Evolutionary conservation across 148 eudicot genomes (phyloP), one percentile per base, ranked within the genome.

Genomic region (Diospyros kaki): DNA sequence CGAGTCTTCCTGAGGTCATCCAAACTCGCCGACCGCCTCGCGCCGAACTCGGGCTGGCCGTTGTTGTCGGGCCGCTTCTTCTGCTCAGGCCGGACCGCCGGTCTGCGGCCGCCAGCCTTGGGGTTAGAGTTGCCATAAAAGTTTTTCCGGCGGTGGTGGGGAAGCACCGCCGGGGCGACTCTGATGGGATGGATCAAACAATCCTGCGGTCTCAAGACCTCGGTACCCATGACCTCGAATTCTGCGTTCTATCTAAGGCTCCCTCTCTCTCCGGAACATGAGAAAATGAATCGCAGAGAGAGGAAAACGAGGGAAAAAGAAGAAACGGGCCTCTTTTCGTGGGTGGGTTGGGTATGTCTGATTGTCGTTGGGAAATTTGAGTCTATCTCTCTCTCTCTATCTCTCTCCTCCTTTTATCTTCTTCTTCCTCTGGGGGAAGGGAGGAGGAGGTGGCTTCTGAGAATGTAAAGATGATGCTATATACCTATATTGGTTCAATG

Each of bases 131-230:
- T 68, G 11, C 71, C 71, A 0, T 62, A 43, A 73, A 50, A 15
- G 53, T 13, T 77, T 43, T 48, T 78, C 59, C 79, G 65, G 68
- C 71, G 81, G 28, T 74, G 71, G 66, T 65, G 71, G 12, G 68
- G 66, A 68, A 64, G 55, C 2, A 40, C 75, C 12, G 80, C 43
- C 72, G 82, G 77, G 10, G 81, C 58, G 3, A 71, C 62, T 41
- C 76, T 41, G 58, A 83, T 55, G 42, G 79, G 75, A 1, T 84
- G 75, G 15, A 38, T 58, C 53, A 84, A 68, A 58, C 75, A 75
- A 76, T 86, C 89, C 55, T 83, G 85, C 4, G 88, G 87, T 11
- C 78, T 66, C 76, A 84, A 73, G 50, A 85, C 71, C 78, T 89
- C 78, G 3, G 85, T 89, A n/a, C 84, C 90, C 90, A 86, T 89